These are phyloP conservation scores for Cardamine resedifolia DNA, from an alignment of 345 rosid genomes.

Conservation along the genomic window DNA sequence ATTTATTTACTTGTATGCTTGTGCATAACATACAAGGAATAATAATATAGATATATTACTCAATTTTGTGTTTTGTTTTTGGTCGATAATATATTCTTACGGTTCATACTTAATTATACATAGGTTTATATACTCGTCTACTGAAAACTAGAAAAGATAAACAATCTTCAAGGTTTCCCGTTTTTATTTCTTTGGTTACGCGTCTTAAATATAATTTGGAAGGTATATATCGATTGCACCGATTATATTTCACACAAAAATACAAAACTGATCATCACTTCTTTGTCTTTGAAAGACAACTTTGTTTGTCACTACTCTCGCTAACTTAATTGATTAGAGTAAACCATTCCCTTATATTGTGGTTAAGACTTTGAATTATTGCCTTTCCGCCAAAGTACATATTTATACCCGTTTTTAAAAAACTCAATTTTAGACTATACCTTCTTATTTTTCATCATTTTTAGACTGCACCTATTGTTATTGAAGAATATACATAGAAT, in stretches of 20 bases:
- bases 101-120: too few relatives aligned
- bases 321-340: conserved; percentile 14
- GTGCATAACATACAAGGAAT: neutral
- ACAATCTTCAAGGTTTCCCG: neutral
- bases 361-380: conserved; percentile 31
- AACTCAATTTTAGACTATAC: neutral
- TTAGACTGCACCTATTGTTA: neutral
- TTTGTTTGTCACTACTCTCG: conserved; percentile 18
- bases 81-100: neutral
- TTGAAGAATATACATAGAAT: neutral
- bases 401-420: neutral
- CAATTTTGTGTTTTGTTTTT: neutral
- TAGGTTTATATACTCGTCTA: neutral
- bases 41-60: neutral
- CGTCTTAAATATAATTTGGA: neutral
- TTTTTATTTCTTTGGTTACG: neutral
- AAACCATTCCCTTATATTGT: conserved; percentile 35
- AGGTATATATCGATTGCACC: neutral
- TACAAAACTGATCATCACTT: conserved; percentile 5
- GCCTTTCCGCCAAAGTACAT: conserved; percentile 15
- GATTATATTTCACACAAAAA: conserved; percentile 15
- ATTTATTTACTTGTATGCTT: neutral
- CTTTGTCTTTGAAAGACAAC: conserved; percentile 13
- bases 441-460: too few relatives aligned
- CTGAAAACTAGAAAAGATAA: neutral